Evolutionary conservation across 306 rosid species (phyloP).

Genomic region (Myrica gale): DNA sequence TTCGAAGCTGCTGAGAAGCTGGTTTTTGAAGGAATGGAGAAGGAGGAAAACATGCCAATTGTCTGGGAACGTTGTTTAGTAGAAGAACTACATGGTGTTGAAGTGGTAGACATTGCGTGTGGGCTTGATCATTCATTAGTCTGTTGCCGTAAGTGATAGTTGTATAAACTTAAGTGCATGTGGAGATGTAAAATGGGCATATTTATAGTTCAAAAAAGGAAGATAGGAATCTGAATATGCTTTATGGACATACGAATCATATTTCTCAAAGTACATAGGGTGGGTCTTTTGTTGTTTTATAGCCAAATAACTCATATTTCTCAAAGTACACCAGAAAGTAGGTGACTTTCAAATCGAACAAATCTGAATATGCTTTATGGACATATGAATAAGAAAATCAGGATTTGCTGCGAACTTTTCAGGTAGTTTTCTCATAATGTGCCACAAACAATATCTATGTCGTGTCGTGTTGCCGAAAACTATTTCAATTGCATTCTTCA

Average conservation of each 20-base stretch:
- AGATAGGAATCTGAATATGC: too few species aligned
- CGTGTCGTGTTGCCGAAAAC: too few species aligned
- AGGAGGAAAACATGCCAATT: slow-evolving; percentile 78
- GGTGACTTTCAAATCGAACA: too few species aligned
- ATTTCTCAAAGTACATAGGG: too few species aligned
- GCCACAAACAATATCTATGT: too few species aligned
- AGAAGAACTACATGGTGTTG: slow-evolving; percentile 50
- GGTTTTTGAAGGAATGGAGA: slow-evolving; percentile 65
- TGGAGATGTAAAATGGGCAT: slow-evolving; percentile 7
- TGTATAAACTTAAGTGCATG: slow-evolving; percentile 19
- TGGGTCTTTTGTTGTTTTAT: too few species aligned
- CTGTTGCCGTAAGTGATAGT: slow-evolving; percentile 60
- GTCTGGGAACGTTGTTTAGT: slow-evolving; percentile 78
- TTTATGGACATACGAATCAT: too few species aligned
- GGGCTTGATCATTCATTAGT: slow-evolving; percentile 95
- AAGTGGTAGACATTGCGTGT: slow-evolving; percentile 72
- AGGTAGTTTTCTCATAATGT: too few species aligned
- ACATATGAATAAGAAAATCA: slow-evolving; percentile 8
- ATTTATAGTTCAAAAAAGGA: slow-evolving; percentile 8
- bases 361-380: too few species aligned
- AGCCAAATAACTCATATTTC: too few species aligned
- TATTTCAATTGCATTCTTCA: too few species aligned
- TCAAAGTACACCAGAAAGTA: background rate
- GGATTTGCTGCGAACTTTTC: too few species aligned
- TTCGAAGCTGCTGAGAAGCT: slow-evolving; percentile 63